Evolutionary conservation across 2,329 filamentous ascomycete species (phyloP), one percentile per base, ranked within the genome.

Genomic region (Cryphonectria parasitica): DNA sequence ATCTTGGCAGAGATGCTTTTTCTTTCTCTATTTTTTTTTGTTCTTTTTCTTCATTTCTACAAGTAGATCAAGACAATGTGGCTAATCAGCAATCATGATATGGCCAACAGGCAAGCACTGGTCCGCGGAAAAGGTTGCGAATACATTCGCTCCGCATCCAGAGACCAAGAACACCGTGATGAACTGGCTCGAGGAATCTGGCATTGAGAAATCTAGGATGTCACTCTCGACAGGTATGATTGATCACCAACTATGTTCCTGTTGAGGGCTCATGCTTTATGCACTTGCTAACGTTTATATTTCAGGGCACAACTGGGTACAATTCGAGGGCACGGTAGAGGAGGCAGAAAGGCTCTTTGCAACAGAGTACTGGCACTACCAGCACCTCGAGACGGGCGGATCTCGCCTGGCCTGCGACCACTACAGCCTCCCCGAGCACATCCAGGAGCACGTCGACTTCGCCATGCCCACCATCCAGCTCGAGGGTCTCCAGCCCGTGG

Each of bases 391-490:
- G 31, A 62, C 25, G 2, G 66, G 66, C 31, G 66, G 66, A n/a
- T 68, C 60, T 7, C 66, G 66, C 19, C 28, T 68, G 41, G 66
- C 66, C 17, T 68, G 66, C 58, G 66, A 68, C 45, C 41, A 49
- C 41, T 68, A 68, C 56, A 68, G 66, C 39, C 66, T 68, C 0
- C 66, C 66, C 19, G 66, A 68, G 66, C 66, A 68, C 56, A 45
- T 68, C 25, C 58, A 62, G 22, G n/a, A 36, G 1, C 66, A 68
- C 58, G 31, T 68, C 22, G 66, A 68, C 58, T 68, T 68, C 28
- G 66, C 66, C 15, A 68, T 68, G 66, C 66, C 66, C 43, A 71
- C 70, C n/a, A 69, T 71, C 43, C 70, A 71, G 67, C 70, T 71
- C 19, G 70, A 71, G n/a, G 70, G 70, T 13, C 63, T 71, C 8